Evolutionary conservation across 176 grass and related monocot species (phyloP), one percentile per base, ranked within the genome.

Genomic region (Echinochloa phyllopogon): DNA sequence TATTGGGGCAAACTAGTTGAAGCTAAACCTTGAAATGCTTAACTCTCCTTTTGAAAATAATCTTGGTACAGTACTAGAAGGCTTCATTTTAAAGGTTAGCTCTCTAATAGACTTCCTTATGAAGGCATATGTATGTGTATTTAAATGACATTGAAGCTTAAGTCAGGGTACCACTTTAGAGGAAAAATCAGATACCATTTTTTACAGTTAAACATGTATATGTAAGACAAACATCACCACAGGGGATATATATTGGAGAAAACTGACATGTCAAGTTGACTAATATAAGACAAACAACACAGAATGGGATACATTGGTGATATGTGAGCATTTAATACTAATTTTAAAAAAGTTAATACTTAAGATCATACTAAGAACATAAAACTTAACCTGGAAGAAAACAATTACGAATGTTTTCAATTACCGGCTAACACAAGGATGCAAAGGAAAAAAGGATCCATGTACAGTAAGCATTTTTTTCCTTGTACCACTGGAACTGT

Each of bases 71-170:
- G 33, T 21, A 16, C 25, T 40, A 27, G 55, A 45, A 62, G 12
- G 11, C 6, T 45, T 79, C 8, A 79, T 40, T 72, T 74, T 21
- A 25, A 73, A 80, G n/a, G 6, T 36, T 64, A 55, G 3, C 45
- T 47, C 18, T 55, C 36, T 16, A 42, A 10, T 51, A 66, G 5
- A 59, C 10, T 4, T 60, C n/a, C 41, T 82, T 40, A 43, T 65
- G n/a, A 40, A 73, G 43, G 80, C 38, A 74, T 36, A 1, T 24
- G 8, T 59, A 44, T 29, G 12, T 23, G 59, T 40, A 16, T 63
- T 25, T 62, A 72, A 79, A 42, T n/a, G 10, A 21, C 18, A 72
- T 73, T n/a, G 29, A 58, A 84, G 7, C 49, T 29, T 29, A 51
- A 18, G 29, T 49, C 56, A 59, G 8, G 42, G 33, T 38, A 25